A percentile compares a stretch with the other conserved stretches of the same genome.
phyloP scores from a whole-genome alignment of 2,329 filamentous ascomycete species.

The Ceratocystis eucalypticola region DNA sequence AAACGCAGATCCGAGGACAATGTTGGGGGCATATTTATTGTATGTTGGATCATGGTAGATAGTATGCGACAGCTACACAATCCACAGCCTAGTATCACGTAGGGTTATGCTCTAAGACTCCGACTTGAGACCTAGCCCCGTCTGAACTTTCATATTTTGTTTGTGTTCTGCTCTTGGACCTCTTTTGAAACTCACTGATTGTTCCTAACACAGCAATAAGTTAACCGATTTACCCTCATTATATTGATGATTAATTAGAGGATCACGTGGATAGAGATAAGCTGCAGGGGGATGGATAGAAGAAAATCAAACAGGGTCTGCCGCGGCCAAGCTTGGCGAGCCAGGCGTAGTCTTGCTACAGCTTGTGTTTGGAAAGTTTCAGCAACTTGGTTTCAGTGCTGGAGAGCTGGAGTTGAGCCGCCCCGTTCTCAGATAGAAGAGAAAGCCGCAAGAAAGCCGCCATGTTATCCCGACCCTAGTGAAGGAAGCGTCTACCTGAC shows the following conservation, averaged over 20 bases:
- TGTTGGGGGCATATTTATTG: too few relatives aligned
- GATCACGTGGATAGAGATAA: not conserved
- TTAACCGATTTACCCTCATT: rapidly evolving
- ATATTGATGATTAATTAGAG: not conserved
- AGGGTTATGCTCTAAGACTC: too few relatives aligned
- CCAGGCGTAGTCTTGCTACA: not conserved
- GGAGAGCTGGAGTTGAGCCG: not conserved
- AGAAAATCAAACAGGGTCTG: not conserved
- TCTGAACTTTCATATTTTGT: not conserved
- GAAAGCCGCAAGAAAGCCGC: not conserved
- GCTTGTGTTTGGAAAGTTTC: not conserved
- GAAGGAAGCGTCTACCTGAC: not conserved
- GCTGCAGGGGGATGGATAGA: not conserved
- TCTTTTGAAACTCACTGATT: not conserved
- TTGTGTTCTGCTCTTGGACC: too few relatives aligned
- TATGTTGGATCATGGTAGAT: too few relatives aligned
- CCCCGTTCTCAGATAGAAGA: not conserved
- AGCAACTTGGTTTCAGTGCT: not conserved
- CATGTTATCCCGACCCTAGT: not conserved
- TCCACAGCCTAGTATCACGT: too few relatives aligned
- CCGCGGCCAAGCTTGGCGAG: not conserved
- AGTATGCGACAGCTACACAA: too few relatives aligned
- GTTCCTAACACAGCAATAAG: not conserved
- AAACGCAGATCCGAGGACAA: too few relatives aligned
- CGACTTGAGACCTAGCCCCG: not conserved